Conservation (phyloP, 73 alveolate species). For the Paramecium primaurelia region DNA sequence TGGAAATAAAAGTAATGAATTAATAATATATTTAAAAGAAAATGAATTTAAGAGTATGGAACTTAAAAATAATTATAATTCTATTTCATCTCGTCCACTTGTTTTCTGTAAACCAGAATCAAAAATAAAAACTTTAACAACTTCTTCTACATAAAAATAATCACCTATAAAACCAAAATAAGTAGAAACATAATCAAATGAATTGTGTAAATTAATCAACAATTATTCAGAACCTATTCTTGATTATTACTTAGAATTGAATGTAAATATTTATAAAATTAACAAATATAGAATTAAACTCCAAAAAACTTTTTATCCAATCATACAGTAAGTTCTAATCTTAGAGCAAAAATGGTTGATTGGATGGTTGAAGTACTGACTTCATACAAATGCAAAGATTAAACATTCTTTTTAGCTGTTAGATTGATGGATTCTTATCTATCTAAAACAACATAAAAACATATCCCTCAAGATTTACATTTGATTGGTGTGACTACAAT, state of each 20-base stretch:
- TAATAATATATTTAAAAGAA: background rate
- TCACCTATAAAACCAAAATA: background rate
- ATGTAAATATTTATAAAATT: background rate
- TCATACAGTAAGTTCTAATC: conserved; percentile 72
- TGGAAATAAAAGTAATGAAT: background rate
- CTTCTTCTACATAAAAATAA: background rate
- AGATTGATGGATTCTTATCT: conserved; percentile 71
- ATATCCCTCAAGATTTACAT: conserved; percentile 67
- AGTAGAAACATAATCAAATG: background rate
- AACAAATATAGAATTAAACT: background rate
- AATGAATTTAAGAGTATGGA: background rate
- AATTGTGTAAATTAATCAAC: background rate
- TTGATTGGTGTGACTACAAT: conserved; percentile 71
- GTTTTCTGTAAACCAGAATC: background rate
- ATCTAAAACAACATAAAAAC: background rate
- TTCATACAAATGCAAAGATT: conserved; percentile 73
- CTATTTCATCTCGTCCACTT: background rate
- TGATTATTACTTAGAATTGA: background rate
- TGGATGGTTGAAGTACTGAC: conserved; percentile 95
- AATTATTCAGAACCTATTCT: background rate
- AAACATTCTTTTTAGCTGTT: conserved; percentile 87
- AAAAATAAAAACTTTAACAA: background rate
- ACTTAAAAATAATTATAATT: background rate
- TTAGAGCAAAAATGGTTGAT: conserved; percentile 93
- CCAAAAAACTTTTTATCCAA: conserved; percentile 40